Conservation (phyloP, 2,329 filamentous ascomycete species). For the Xylariaceae sp. region DNA sequence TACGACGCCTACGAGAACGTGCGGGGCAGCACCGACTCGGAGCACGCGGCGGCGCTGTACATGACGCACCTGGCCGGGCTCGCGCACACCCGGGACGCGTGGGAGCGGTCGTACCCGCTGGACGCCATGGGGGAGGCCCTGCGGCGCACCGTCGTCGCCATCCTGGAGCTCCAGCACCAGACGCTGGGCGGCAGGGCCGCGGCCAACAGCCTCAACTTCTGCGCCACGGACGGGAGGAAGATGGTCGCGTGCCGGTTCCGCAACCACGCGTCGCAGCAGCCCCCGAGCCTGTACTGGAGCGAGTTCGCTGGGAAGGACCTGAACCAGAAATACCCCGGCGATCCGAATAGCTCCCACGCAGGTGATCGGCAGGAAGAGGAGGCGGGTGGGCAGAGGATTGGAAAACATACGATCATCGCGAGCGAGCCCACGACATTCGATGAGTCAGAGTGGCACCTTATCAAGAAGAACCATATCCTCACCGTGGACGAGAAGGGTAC, state of each 20-base stretch:
- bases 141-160: not conserved
- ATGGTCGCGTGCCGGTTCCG: constrained; percentile 1
- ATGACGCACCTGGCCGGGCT: not conserved
- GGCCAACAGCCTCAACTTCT: constrained; percentile 1
- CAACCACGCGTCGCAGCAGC: not conserved
- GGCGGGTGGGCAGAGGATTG: not conserved
- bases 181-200: not conserved
- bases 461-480: not conserved
- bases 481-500: not conserved
- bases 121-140: not conserved
- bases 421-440: not conserved
- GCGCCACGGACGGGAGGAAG: not conserved
- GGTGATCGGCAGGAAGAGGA: not conserved
- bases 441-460: not conserved
- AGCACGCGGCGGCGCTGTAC: not conserved
- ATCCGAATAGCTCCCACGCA: not conserved
- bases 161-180: not conserved
- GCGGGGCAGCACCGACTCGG: not conserved
- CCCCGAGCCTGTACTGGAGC: constrained; percentile 1
- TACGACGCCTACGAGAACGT: not conserved
- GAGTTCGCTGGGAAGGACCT: not conserved
- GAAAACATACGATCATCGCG: not conserved
- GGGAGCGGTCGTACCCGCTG: not conserved
- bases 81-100: not conserved
- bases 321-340: not conserved